These are phyloP conservation scores for Hyphochytrium catenoides DNA, from an alignment of 352 stramenopile species.

Conservation along the genomic window DNA sequence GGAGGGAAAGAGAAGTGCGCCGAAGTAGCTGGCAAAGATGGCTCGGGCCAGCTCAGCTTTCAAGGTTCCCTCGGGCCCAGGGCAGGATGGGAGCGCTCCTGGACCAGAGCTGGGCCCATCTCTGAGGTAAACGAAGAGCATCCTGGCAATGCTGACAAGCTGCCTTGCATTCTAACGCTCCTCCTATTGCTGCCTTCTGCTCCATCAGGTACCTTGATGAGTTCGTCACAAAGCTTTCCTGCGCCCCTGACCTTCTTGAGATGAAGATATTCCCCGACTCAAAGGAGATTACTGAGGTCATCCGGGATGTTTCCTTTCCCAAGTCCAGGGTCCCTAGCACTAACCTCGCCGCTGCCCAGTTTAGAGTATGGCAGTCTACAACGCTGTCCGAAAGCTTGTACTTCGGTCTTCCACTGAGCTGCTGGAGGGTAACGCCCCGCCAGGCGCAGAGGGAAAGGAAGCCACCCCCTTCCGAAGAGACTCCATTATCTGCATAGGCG, in stretches of 20 bases:
- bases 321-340: not conserved
- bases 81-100: no score
- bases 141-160: no score
- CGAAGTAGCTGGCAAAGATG: no score
- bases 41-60: no score
- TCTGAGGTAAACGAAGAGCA: no score
- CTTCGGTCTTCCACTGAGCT: conserved; percentile 11
- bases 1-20: no score
- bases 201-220: conserved; percentile 56
- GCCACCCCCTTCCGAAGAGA: no score
- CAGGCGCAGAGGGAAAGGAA: conserved; percentile 13
- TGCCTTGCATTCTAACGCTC: no score
- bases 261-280: conserved; percentile 43
- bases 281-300: conserved; percentile 53
- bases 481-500: conserved; percentile 46
- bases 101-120: no score
- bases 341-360: no score
- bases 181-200: no score
- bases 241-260: conserved; percentile 28
- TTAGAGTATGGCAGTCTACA: conserved; percentile 57
- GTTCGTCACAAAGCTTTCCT: conserved; percentile 50
- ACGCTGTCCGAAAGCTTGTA: conserved; percentile 36
- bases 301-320: not conserved
- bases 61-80: no score
- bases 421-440: not conserved